Base-by-base conservation (phyloP, 148 eudicot species). In the Linanthus parryae region DNA sequence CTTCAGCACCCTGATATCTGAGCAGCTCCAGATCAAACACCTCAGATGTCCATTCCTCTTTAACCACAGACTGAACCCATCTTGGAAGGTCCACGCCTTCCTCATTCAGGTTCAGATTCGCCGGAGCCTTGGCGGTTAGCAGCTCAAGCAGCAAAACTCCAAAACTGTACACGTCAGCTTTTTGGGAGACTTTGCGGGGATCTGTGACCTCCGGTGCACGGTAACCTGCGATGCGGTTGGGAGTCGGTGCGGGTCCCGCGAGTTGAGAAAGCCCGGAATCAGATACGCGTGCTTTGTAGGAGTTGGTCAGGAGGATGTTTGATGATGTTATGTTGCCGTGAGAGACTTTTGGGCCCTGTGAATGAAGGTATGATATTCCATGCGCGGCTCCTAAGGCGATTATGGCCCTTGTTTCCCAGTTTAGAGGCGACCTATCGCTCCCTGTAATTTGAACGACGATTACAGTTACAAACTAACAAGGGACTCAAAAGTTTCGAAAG, bases 251-350 rank as follows among this genome's bases (percentile, higher is more conserved):
- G 1, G 90, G 85, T 23, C 58, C 81, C 4, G 75, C 82, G 5
- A 89, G 71, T 18, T 85, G 94, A 26, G 97, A 70, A 9, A 89
- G 84, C 26, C 94, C 97, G 18, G 60, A 77, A 65, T 89, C 97
- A 0, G 94, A 89, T 11, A 89, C 83, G 18, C 97, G 82, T 20
- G 94, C 84, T 58, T 82, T 83, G 12, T 65, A 82, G 7, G 89
- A 69, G 24, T 65, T 70, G 8, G 90, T 68, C 33, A 89, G 82
- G 54, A 89, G 90, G 59, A 89, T 46, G 61, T 89, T 89, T 18
- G 97, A 89, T 13, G 97, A 79, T 57, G 79, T 89, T 30, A 89
- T 79, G 81, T 80, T 85, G 34, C 97, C 97, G 46, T 89, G 97
- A 40, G 97, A 70, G 23, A 70, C 61, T 28, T 75, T 52, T 1